phyloP scores from a whole-genome alignment of 2,329 filamentous ascomycete genomes.

The Ascochyta clinopodiicola region DNA sequence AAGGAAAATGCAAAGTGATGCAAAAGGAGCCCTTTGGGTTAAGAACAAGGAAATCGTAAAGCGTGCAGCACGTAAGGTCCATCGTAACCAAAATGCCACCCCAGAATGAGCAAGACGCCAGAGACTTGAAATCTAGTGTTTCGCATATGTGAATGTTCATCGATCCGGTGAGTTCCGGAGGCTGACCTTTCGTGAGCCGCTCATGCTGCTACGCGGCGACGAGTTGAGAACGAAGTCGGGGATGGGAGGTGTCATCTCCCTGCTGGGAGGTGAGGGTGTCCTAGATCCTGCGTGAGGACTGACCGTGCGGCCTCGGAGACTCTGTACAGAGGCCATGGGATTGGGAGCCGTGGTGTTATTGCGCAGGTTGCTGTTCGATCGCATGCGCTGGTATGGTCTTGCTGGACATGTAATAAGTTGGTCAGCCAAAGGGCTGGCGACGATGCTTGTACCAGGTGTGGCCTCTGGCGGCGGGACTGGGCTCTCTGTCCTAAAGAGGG shows the following conservation, averaged over 20 bases:
- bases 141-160: constrained; percentile 11
- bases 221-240: constrained; percentile 53
- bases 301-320: constrained; percentile 29
- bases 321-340: constrained; percentile 33
- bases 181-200: constrained; percentile 37
- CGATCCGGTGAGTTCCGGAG: constrained; percentile 32
- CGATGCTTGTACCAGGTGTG: constrained; percentile 73
- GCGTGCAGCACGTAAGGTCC: constrained; percentile 4
- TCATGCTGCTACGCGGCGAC: constrained; percentile 48
- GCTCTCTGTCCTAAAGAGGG: constrained; percentile 76
- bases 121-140: neutral
- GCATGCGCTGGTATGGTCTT: constrained; percentile 47
- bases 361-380: constrained; percentile 38
- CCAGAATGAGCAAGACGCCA: neutral
- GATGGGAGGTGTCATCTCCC: constrained; percentile 51
- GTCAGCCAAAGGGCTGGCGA: constrained; percentile 72
- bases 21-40: neutral
- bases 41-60: constrained; percentile 4
- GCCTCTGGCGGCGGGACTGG: constrained; percentile 68
- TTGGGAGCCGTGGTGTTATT: constrained; percentile 31
- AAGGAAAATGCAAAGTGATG: neutral
- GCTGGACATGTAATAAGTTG: constrained; percentile 60
- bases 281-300: constrained; percentile 32
- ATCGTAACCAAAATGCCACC: constrained; percentile 14
- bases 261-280: constrained; percentile 45